Conservation (phyloP, 192 early-diverging fungal genomes). For the Gamsiella multidivaricata region DNA sequence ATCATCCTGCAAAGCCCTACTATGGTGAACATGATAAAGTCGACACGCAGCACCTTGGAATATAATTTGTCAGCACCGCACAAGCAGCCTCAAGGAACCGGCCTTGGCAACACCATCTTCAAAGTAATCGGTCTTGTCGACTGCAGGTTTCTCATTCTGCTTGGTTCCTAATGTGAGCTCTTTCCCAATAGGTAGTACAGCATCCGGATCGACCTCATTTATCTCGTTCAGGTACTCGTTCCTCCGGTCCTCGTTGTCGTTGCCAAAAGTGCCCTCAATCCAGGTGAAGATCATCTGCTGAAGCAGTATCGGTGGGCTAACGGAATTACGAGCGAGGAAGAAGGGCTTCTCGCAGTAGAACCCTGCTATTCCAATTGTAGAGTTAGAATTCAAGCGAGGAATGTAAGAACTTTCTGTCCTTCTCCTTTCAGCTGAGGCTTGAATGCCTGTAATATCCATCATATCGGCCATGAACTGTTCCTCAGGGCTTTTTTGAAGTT, state of each 20-base stretch:
- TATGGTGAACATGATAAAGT: constrained; percentile 3
- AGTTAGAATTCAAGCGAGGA: constrained; percentile 4
- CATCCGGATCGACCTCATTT: not conserved
- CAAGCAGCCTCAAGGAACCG: constrained; percentile 21
- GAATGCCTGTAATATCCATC: too few species aligned
- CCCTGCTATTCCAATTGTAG: constrained; percentile 19
- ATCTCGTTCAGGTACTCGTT: constrained; percentile 18
- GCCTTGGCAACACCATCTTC: constrained; percentile 12
- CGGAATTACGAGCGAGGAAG: constrained; percentile 7
- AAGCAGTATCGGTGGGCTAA: not conserved
- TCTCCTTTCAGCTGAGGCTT: constrained; percentile 2
- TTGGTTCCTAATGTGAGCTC: not conserved
- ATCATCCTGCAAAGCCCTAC: constrained; percentile 10
- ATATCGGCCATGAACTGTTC: too few species aligned
- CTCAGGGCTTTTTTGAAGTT: too few species aligned
- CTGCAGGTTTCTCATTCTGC: not conserved
- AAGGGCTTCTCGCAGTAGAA: constrained; percentile 19
- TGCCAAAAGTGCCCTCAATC: constrained; percentile 19
- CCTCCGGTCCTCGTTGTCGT: constrained; percentile 2
- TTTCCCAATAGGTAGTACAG: not conserved
- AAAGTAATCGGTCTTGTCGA: not conserved
- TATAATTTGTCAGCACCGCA: constrained; percentile 24
- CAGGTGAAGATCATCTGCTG: constrained; percentile 20
- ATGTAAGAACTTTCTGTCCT: constrained; percentile 21
- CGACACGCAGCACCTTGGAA: constrained; percentile 27